Base-by-base conservation (phyloP, 371 early-diverging fungal genomes). In the Mucor sp. region DNA sequence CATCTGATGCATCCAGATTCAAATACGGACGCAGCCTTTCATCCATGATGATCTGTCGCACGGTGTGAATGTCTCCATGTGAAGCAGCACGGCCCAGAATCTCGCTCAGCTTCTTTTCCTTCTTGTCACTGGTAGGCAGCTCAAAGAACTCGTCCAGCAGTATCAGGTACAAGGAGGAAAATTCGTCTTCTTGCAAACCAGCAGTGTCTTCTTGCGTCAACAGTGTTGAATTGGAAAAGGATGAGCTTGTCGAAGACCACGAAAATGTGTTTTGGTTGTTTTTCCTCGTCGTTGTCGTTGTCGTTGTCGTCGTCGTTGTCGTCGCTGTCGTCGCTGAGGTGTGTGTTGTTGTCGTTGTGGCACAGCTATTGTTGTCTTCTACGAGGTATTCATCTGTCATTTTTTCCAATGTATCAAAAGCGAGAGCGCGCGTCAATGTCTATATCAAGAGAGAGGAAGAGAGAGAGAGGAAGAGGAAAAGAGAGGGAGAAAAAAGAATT, bases 1-100 rank as follows among this genome's bases (percentile, higher is more conserved):
- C 91, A 62, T 95, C 85, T 17, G 65, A 48, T n/a, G 35, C 47
- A 37, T 74, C 68, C 9, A 70, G 28, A 44, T 62, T 48, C n/a
- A 68, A 30, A 68, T 60, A 65, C 19, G 62, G 50, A 17, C 65
- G 47, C 12, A 64, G 25, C 4, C 62, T 39, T 57, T 44, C 23
- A 39, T 68, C 47, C n/a, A 47, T 55, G 6, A 65, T 25, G 4
- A 67, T 21, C 9, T 72, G 72, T 30, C 61, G 43, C 21, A 72
- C 44, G 1, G 35, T 61, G 6, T 32, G 30, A 19, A 72, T 23
- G 37, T 72, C 58, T 4, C 72, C 72, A 61, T 62, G 68, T 1
- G 72, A 72, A 12, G 72, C 72, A 15, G 65, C 44, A 9, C 72
- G 68, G 28, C 60, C 62, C 12, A 72, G 6, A 12, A 68, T 65